Base-by-base conservation (phyloP, 2,329 filamentous ascomycete genomes). In the Pleoardoris graminearum region DNA sequence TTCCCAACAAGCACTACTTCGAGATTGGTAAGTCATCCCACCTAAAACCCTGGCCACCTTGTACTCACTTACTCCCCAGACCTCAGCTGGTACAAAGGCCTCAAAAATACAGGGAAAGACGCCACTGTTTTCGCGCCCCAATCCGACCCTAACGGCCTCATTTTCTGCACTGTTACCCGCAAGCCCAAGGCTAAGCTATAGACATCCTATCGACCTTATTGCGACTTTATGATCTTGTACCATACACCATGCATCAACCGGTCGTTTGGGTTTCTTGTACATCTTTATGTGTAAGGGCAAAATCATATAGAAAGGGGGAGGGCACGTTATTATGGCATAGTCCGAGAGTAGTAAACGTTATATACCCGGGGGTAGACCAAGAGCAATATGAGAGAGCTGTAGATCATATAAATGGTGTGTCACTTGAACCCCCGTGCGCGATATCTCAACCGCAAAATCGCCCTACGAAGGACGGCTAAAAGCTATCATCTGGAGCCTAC, bases 1-100 rank as follows among this genome's bases (percentile, higher is more conserved):
- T 99, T 67, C 94, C 94, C 10, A 99, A 99, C 81, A 97, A 97
- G 80, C 94, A 99, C 77, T 97, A 97, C 79, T 97, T 97, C 70
- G 93, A 97, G 76, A 87, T 97, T 74, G 89, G 86, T 91, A 78
- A 77, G 87, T 80, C 51, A 21, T 22, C 48, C 25, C 8, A 30
- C 27, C 36, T 19, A 5, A 12, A 16, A 1, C n/a, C n/a, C n/a
- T n/a, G n/a, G n/a, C n/a, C n/a, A n/a, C n/a, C n/a, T n/a, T n/a
- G n/a, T 19, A 23, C 60, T 63, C 55, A 63, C 51, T 59, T 62
- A 57, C 49, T 11, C 11, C 8, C 3, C 68, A 93, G 93, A 97
- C 71, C 78, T 99, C 69, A 93, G 89, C 77, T 99, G 94, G 94
- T 90, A 96, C 82, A 95, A 97, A 75, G 91, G 87, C 25, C 74